Conservation (phyloP, 73 alveolate species). For the Urostyla sp. region DNA sequence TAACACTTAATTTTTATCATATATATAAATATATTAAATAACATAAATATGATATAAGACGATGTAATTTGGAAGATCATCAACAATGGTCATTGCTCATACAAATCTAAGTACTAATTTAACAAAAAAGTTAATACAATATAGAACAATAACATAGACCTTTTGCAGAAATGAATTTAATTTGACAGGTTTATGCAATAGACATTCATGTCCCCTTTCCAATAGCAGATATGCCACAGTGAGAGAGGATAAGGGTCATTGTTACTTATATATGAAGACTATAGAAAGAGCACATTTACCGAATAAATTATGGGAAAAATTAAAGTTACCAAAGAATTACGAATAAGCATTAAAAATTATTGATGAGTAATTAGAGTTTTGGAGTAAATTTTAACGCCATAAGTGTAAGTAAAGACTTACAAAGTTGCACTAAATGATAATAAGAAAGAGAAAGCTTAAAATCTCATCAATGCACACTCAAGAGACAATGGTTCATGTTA, state of each 20-base stretch:
- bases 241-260: constrained; percentile 95
- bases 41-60: constrained; percentile 88
- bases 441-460: constrained; percentile 93
- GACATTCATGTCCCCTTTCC: constrained; percentile 99
- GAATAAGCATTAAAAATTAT: constrained; percentile 92
- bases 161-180: constrained; percentile 97
- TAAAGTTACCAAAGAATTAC: constrained; percentile 93
- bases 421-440: constrained; percentile 96
- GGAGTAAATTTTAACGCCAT: constrained; percentile 96
- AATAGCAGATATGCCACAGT: constrained; percentile 97
- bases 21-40: constrained; percentile 64
- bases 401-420: constrained; percentile 99
- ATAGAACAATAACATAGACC: constrained; percentile 88
- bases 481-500: constrained; percentile 92
- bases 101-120: constrained; percentile 75
- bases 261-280: constrained; percentile 96
- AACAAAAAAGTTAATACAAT: neutral
- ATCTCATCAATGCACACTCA: constrained; percentile 70
- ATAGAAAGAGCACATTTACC: constrained; percentile 98
- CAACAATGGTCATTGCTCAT: constrained; percentile 89
- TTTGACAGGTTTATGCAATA: constrained; percentile 99
- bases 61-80: constrained; percentile 92
- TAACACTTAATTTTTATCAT: neutral
- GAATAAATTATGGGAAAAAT: constrained; percentile 96
- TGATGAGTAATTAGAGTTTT: constrained; percentile 96